Percentiles rank a stretch among this genome's conserved stretches.
Conservation (phyloP, 352 stramenopile genomes). For the Globisporangium apiculatum region DNA sequence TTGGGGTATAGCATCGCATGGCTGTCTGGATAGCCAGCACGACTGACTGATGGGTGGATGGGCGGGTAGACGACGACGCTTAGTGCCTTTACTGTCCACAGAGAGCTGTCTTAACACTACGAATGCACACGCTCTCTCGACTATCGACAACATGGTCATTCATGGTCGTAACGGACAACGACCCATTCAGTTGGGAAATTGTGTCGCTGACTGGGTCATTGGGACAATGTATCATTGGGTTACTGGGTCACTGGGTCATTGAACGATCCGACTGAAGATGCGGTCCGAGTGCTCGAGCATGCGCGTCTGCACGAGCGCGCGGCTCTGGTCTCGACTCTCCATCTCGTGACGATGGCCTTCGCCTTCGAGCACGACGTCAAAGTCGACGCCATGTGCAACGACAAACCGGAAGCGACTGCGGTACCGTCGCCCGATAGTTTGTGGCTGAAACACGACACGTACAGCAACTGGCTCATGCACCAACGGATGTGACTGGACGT, state of each 20-base stretch:
- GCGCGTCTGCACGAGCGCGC: conserved; percentile 26
- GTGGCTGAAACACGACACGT: conserved; percentile 41
- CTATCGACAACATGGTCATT: too few species aligned
- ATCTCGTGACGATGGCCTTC: conserved; percentile 53
- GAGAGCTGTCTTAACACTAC: too few species aligned
- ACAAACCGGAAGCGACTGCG: conserved; percentile 60
- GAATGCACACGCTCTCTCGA: too few species aligned
- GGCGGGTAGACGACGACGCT: too few species aligned
- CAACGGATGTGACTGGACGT: conserved; percentile 21
- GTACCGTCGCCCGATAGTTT: conserved; percentile 29
- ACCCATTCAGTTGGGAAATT: too few species aligned
- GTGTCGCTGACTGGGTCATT: too few species aligned
- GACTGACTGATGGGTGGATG: too few species aligned
- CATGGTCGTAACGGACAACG: too few species aligned
- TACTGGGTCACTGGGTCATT: background rate
- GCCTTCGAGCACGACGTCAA: conserved; percentile 68
- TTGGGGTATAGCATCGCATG: background rate
- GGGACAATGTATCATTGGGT: too few species aligned
- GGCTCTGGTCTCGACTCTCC: conserved; percentile 38
- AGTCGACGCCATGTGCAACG: conserved; percentile 52
- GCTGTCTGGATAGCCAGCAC: too few species aligned
- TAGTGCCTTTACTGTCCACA: too few species aligned
- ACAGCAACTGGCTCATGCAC: conserved; percentile 42
- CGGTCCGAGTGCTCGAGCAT: conserved; percentile 42
- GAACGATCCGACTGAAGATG: conserved; percentile 36